These are phyloP conservation scores for Actinomucor elegans DNA, from an alignment of 371 early-diverging fungal genomes.

Conservation along the genomic window DNA sequence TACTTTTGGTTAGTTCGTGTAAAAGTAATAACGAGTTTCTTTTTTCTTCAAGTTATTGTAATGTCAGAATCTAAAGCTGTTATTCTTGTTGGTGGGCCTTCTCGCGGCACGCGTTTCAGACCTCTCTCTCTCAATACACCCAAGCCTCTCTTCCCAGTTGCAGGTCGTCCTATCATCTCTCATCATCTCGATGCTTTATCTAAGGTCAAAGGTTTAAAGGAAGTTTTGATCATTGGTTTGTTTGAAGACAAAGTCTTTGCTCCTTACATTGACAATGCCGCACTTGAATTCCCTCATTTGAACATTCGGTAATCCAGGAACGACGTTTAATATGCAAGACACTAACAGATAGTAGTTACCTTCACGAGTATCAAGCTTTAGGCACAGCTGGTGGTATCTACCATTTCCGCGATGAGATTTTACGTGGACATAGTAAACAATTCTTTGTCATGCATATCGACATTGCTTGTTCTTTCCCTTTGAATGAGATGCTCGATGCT, in stretches of 20 bases:
- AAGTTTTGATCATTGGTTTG: conserved; percentile 94
- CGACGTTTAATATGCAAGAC: neutral
- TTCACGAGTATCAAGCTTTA: conserved; percentile 94
- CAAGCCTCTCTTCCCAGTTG: conserved; percentile 97
- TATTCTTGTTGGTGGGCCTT: conserved; percentile 96
- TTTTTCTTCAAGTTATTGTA: neutral
- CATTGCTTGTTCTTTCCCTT: conserved; percentile 92
- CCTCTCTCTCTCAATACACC: conserved; percentile 95
- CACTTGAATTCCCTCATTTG: conserved; percentile 81
- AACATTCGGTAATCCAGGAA: conserved; percentile 86
- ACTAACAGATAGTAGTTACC: too few relatives aligned
- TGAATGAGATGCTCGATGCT: conserved; percentile 79
- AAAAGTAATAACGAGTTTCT: conserved; percentile 6
- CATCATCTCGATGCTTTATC: conserved; percentile 93
- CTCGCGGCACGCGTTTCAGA: conserved; percentile 95
- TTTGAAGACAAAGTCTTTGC: conserved; percentile 92
- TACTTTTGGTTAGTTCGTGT: too few relatives aligned
- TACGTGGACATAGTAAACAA: conserved; percentile 85
- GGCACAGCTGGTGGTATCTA: conserved; percentile 97
- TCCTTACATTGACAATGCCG: conserved; percentile 80
- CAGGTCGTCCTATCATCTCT: conserved; percentile 92
- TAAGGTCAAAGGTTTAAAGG: conserved; percentile 82
- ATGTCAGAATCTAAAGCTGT: conserved; percentile 70
- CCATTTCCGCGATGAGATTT: conserved; percentile 96
- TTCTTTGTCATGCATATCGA: conserved; percentile 96